Evolutionary conservation across 2,329 filamentous ascomycete species (phyloP).

Genomic region (Talaromyces sp.): DNA sequence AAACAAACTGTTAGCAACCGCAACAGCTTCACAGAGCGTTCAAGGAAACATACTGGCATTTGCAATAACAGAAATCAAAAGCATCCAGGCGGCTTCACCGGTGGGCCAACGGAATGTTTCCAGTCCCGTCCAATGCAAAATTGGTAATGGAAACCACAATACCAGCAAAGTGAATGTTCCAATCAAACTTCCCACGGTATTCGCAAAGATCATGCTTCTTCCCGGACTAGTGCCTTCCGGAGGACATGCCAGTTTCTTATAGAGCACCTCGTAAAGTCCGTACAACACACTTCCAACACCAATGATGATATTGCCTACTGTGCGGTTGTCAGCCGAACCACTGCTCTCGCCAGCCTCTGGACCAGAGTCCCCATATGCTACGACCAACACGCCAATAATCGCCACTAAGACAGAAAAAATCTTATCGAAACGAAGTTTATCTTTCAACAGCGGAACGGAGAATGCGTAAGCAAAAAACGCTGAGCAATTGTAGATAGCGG

Average conservation of each 20-base stretch:
- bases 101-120: constrained; percentile 80
- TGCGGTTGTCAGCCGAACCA: constrained; percentile 59
- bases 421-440: constrained; percentile 80
- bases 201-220: constrained; percentile 96
- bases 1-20: not conserved
- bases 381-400: constrained; percentile 85
- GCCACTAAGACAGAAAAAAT: constrained; percentile 81
- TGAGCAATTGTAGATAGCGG: constrained; percentile 98
- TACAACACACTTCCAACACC: constrained; percentile 88
- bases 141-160: constrained; percentile 85
- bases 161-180: constrained; percentile 80
- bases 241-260: constrained; percentile 89
- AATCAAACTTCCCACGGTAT: constrained; percentile 83
- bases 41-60: constrained; percentile 65
- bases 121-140: constrained; percentile 73
- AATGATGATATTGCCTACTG: constrained; percentile 87
- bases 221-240: constrained; percentile 79
- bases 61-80: constrained; percentile 74
- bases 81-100: constrained; percentile 73
- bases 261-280: constrained; percentile 94
- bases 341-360: constrained; percentile 31
- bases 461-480: constrained; percentile 99
- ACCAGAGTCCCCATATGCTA: constrained; percentile 81
- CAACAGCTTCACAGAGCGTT: not conserved
- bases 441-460: constrained; percentile 81